These are phyloP conservation scores for Arachis hypogaea DNA, from an alignment of 306 rosid species.

Conservation along the genomic window DNA sequence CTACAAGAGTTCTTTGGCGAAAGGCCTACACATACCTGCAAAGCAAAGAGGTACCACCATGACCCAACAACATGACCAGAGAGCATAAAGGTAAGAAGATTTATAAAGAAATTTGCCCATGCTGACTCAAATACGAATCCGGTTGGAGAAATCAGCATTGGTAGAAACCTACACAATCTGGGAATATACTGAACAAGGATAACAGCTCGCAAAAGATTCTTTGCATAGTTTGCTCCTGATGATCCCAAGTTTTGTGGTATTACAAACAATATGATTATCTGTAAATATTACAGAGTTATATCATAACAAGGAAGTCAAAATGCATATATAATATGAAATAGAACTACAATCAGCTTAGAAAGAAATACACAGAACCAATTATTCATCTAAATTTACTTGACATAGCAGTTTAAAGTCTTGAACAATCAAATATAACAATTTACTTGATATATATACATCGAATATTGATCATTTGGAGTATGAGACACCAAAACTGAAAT, in stretches of 20 bases:
- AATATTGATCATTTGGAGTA: constrained; percentile 2
- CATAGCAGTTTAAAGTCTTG: not conserved
- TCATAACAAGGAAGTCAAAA: not conserved
- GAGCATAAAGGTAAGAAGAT: constrained; percentile 72
- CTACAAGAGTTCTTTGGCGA: constrained; percentile 1
- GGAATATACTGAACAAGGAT: constrained; percentile 75
- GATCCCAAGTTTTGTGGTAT: constrained; percentile 52
- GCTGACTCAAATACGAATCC: constrained; percentile 86
- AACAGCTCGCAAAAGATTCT: constrained; percentile 57
- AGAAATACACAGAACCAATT: not conserved
- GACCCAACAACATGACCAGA: constrained; percentile 85
- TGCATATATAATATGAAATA: not conserved
- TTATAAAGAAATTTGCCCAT: constrained; percentile 75
- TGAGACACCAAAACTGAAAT: not conserved
- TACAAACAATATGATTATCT: constrained; percentile 65
- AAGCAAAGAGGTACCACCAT: constrained; percentile 80
- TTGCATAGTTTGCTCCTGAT: constrained; percentile 76
- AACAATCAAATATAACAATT: not conserved
- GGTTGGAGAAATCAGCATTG: constrained; percentile 64
- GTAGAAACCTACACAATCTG: constrained; percentile 72
- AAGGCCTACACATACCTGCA: constrained; percentile 63
- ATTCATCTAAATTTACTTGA: not conserved
- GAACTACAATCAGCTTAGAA: not conserved
- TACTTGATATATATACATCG: not conserved
- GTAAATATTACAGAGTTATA: constrained; percentile 44